A percentile compares a stretch with the other conserved stretches of the same genome.
Evolutionary conservation across 495 filamentous ascomycete genomes (phyloP).

Genomic region (Parathielavia hyrcaniae): DNA sequence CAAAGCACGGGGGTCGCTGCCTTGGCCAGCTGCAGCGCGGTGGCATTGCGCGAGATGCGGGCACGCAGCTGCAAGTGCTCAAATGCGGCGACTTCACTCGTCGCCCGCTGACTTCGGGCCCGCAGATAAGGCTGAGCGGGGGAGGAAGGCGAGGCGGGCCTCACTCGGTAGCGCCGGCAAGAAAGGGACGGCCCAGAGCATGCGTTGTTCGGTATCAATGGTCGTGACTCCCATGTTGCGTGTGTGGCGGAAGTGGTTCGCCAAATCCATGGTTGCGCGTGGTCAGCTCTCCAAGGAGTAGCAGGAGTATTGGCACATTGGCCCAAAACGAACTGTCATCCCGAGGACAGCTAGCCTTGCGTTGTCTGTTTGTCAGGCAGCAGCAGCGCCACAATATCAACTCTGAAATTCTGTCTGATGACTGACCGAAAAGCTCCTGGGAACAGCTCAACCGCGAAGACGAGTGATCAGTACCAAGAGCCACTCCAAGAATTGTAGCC

Average conservation of each 20-base stretch:
- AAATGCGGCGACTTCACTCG: constrained; percentile 20
- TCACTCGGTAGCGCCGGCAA: not conserved
- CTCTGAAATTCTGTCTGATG: not conserved
- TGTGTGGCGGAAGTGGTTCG: not conserved
- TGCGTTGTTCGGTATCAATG: not conserved
- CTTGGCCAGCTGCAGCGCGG: constrained; percentile 14
- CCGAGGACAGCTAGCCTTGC: not conserved
- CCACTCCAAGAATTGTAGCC: not conserved
- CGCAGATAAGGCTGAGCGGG: constrained; percentile 22
- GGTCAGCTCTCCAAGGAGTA: not conserved
- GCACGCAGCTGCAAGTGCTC: constrained; percentile 23
- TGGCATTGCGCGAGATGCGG: constrained; percentile 11
- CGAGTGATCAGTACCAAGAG: not conserved
- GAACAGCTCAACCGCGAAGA: constrained; percentile 14
- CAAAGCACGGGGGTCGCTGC: constrained; percentile 14
- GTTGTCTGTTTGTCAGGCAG: not conserved
- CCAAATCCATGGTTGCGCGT: not conserved
- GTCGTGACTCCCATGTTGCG: not conserved
- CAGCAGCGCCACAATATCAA: constrained; percentile 1
- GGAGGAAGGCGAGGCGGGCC: constrained; percentile 4
- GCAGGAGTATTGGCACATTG: not conserved
- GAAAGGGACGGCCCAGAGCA: not conserved
- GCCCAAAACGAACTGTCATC: not conserved
- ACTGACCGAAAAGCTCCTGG: not conserved
- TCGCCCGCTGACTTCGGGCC: not conserved